Conservation (phyloP, 768 basidiomycete genomes). For the Lactarius hatsudake region DNA sequence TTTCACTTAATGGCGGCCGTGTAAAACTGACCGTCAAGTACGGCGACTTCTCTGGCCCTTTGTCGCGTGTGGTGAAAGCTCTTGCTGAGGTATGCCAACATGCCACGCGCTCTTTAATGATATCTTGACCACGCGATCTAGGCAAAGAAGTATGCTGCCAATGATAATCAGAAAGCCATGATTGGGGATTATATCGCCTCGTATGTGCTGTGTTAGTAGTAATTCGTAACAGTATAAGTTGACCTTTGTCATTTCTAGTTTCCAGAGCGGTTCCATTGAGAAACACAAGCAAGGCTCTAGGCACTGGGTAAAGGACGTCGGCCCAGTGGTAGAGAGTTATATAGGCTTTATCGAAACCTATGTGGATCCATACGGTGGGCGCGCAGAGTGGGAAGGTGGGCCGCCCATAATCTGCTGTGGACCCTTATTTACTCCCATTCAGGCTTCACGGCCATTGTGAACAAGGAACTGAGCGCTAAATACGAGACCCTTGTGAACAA, state of each 20-base stretch:
- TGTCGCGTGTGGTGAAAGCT: slow-evolving; percentile 53
- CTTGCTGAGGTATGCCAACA: slow-evolving; percentile 51
- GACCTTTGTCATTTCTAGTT: slow-evolving; percentile 42
- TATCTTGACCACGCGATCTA: slow-evolving; percentile 30
- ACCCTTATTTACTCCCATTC: not conserved
- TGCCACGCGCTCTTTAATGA: not conserved
- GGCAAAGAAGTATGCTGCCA: slow-evolving; percentile 74
- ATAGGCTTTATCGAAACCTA: slow-evolving; percentile 80
- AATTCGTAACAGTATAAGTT: not conserved
- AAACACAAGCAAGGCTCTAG: slow-evolving; percentile 76
- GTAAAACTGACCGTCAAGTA: slow-evolving; percentile 64
- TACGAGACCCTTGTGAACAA: slow-evolving; percentile 72
- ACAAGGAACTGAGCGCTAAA: slow-evolving; percentile 80
- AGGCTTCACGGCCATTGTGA: slow-evolving; percentile 87
- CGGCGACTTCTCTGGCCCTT: slow-evolving; percentile 65
- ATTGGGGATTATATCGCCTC: slow-evolving; percentile 76
- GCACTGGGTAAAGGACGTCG: slow-evolving; percentile 84
- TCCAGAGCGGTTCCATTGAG: slow-evolving; percentile 73
- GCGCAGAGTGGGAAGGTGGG: slow-evolving; percentile 89
- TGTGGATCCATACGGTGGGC: slow-evolving; percentile 86
- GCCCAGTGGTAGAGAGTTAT: slow-evolving; percentile 85
- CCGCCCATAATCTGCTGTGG: not conserved
- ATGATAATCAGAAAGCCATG: slow-evolving; percentile 71
- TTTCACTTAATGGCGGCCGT: slow-evolving; percentile 41
- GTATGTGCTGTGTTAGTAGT: slow-evolving; percentile 38